A percentile compares a stretch with the other conserved stretches of the same genome.
Evolutionary conservation across 768 basidiomycete genomes (phyloP).

Genomic region (Mycena metata): DNA sequence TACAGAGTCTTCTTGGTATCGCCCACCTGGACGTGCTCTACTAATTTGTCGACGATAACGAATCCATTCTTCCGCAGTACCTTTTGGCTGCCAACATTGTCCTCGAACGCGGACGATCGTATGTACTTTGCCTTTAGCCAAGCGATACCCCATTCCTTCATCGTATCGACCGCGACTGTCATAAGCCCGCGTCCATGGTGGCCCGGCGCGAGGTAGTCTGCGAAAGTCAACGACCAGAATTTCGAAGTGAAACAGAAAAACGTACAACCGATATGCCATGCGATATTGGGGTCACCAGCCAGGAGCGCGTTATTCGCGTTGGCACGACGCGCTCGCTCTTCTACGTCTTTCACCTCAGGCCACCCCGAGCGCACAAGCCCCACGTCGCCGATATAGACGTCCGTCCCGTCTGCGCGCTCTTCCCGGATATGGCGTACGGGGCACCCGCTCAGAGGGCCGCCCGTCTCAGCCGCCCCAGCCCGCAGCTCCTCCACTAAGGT

Average conservation of each 20-base stretch:
- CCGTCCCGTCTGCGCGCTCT: slow-evolving; percentile 59
- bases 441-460: slow-evolving; percentile 47
- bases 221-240: background rate
- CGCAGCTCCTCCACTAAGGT: slow-evolving; percentile 15
- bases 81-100: slow-evolving; percentile 32
- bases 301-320: slow-evolving; percentile 53
- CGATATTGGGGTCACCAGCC: slow-evolving; percentile 61
- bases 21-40: slow-evolving; percentile 19
- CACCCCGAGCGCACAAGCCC: slow-evolving; percentile 45
- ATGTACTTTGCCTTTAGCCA: slow-evolving; percentile 59
- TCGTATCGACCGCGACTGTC: slow-evolving; percentile 57
- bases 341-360: slow-evolving; percentile 46
- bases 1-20: slow-evolving; percentile 5
- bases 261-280: slow-evolving; percentile 67
- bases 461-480: background rate
- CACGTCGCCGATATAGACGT: slow-evolving; percentile 60
- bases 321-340: slow-evolving; percentile 48
- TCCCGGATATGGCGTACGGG: slow-evolving; percentile 62
- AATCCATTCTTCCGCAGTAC: slow-evolving; percentile 33
- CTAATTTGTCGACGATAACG: slow-evolving; percentile 13
- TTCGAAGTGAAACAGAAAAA: background rate
- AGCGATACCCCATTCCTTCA: slow-evolving; percentile 62
- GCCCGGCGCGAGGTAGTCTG: slow-evolving; percentile 65
- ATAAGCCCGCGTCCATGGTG: slow-evolving; percentile 71
- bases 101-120: slow-evolving; percentile 46